These are phyloP conservation scores for Thalassiosira mediterranea DNA, from an alignment of 352 stramenopile genomes.

Conservation along the genomic window DNA sequence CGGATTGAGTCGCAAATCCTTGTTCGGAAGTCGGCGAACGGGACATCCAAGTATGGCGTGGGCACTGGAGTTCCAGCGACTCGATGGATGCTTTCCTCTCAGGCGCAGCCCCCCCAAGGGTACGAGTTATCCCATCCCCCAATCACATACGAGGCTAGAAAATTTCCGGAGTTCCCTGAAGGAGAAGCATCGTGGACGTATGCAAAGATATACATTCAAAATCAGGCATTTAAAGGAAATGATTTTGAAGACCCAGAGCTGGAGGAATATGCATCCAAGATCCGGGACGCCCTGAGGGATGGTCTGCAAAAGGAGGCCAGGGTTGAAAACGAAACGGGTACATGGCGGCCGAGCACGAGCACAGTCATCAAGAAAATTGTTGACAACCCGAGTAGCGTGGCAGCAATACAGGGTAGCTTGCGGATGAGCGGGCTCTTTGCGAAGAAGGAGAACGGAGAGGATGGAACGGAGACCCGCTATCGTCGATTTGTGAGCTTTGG, in stretches of 20 bases:
- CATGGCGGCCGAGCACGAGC: slow-evolving; percentile 10
- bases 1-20: slow-evolving; percentile 36
- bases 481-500: slow-evolving; percentile 29
- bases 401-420: slow-evolving; percentile 51
- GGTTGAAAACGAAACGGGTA: slow-evolving; percentile 8
- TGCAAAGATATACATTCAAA: slow-evolving; percentile 47
- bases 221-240: slow-evolving; percentile 32
- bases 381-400: slow-evolving; percentile 37
- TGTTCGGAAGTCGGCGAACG: slow-evolving; percentile 56
- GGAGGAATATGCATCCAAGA: slow-evolving; percentile 30
- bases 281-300: slow-evolving; percentile 17
- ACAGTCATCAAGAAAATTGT: slow-evolving; percentile 25
- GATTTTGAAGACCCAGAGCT: slow-evolving; percentile 29
- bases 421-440: slow-evolving; percentile 58
- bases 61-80: slow-evolving; percentile 50
- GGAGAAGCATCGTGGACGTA: slow-evolving; percentile 34
- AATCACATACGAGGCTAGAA: slow-evolving; percentile 37
- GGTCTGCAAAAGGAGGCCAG: slow-evolving; percentile 3
- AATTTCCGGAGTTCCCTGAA: slow-evolving; percentile 54
- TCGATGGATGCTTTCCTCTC: slow-evolving; percentile 41
- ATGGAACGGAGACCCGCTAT: not conserved
- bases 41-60: slow-evolving; percentile 54
- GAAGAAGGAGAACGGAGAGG: slow-evolving; percentile 9
- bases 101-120: slow-evolving; percentile 20
- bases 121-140: slow-evolving; percentile 25